A percentile compares a stretch with the other conserved stretches of the same genome.
phyloP scores from a whole-genome alignment of 2,329 filamentous ascomycete species.

The Akanthomyces lecanii region DNA sequence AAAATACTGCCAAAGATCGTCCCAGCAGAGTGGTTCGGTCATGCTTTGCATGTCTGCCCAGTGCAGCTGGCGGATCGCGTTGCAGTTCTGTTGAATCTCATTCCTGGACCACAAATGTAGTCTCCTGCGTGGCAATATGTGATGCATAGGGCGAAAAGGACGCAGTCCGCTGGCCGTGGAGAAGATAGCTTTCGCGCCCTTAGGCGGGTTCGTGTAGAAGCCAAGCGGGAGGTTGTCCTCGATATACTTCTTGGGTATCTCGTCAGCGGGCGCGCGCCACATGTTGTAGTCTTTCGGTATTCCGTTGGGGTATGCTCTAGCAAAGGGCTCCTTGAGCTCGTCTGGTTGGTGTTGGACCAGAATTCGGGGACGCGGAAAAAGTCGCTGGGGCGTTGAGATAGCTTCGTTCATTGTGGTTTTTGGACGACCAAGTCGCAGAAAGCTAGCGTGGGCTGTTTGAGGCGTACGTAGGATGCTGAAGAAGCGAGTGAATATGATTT shows the following conservation, averaged over 20 bases:
- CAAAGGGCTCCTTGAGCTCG: conserved; percentile 26
- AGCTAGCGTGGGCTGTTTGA: background rate
- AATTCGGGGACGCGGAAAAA: conserved; percentile 15
- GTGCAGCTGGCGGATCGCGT: conserved; percentile 34
- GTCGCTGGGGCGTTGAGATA: background rate
- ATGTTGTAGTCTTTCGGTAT: conserved; percentile 34
- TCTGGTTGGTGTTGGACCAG: conserved; percentile 24
- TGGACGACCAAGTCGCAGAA: no score
- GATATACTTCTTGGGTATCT: conserved; percentile 28
- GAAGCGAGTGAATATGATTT: background rate
- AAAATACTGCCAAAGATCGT: conserved; percentile 45
- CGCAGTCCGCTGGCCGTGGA: conserved; percentile 33
- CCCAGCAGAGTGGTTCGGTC: conserved; percentile 30
- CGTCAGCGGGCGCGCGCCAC: conserved; percentile 24
- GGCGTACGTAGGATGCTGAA: no score
- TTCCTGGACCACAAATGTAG: conserved; percentile 36
- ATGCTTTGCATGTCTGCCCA: conserved; percentile 35
- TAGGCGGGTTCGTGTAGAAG: conserved; percentile 35
- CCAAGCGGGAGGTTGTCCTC: conserved; percentile 34
- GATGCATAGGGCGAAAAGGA: conserved; percentile 28
- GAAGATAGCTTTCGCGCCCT: conserved; percentile 33
- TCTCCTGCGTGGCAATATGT: conserved; percentile 26
- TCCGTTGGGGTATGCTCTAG: conserved; percentile 33
- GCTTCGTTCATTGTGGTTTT: background rate
- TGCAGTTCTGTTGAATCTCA: conserved; percentile 37